These are phyloP conservation scores for Fusarium graminum DNA, from an alignment of 2,329 filamentous ascomycete species.

Conservation along the genomic window DNA sequence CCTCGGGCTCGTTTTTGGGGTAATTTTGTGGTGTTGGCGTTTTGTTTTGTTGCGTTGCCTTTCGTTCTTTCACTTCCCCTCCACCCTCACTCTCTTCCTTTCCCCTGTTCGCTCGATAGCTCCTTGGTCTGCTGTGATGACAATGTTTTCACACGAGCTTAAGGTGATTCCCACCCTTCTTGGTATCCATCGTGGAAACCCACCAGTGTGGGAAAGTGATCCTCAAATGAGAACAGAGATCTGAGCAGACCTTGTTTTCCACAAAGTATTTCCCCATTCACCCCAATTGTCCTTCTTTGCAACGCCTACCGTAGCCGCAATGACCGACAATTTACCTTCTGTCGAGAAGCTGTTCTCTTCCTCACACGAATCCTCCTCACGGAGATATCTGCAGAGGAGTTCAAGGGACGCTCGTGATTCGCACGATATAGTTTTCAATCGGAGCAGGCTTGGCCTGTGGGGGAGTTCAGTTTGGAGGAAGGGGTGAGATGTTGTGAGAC, in stretches of 20 bases:
- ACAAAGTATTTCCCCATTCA: constrained; percentile 3
- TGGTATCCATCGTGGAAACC: constrained; percentile 36
- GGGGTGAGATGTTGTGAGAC: constrained; percentile 18
- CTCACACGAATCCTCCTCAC: constrained; percentile 1
- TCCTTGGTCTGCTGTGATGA: constrained; percentile 45
- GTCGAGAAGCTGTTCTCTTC: constrained; percentile 39
- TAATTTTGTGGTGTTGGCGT: not conserved
- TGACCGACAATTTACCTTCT: constrained; percentile 52
- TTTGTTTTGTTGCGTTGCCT: not conserved
- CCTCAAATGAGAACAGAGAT: constrained; percentile 63
- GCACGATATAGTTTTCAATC: constrained; percentile 66
- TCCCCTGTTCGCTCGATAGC: not conserved
- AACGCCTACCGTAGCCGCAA: constrained; percentile 51
- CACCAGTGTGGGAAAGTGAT: constrained; percentile 37
- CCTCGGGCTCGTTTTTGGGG: not conserved
- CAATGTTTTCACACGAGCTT: constrained; percentile 43
- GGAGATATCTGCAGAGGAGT: not conserved
- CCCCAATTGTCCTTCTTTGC: constrained; percentile 9
- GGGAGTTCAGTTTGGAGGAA: constrained; percentile 2
- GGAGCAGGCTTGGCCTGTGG: constrained; percentile 58
- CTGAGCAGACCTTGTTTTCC: constrained; percentile 56
- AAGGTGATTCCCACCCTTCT: constrained; percentile 36
- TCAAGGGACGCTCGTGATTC: constrained; percentile 50
- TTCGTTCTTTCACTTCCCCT: not conserved
- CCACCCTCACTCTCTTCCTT: not conserved